Conservation (phyloP, 495 filamentous ascomycete species). For the Neurospora sp. region DNA sequence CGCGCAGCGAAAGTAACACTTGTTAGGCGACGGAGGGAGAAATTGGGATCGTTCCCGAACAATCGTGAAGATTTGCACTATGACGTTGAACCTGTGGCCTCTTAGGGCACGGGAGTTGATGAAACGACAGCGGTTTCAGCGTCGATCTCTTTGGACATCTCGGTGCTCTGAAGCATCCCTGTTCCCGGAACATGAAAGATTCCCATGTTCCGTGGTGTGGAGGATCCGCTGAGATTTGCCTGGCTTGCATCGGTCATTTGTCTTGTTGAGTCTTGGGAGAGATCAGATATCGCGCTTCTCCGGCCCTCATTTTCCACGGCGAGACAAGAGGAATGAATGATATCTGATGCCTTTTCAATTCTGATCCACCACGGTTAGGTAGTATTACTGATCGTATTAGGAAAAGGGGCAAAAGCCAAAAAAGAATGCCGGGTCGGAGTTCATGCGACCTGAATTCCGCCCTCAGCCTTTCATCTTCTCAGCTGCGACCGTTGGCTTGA, state of each 20-base stretch:
- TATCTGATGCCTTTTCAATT: background rate
- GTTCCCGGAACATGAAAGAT: background rate
- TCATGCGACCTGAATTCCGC: background rate
- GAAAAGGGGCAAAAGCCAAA: background rate
- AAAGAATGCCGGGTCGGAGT: background rate
- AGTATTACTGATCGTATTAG: background rate
- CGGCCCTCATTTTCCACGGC: background rate
- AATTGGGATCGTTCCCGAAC: background rate
- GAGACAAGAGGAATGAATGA: background rate
- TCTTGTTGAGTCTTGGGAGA: background rate
- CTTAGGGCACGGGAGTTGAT: conserved; percentile 9
- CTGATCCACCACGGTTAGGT: background rate
- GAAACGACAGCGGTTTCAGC: conserved; percentile 21
- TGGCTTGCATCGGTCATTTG: background rate
- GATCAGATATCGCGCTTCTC: background rate
- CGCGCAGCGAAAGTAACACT: background rate
- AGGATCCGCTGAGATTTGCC: background rate
- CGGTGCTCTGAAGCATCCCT: background rate
- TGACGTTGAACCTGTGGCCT: background rate
- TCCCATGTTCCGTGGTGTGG: background rate
- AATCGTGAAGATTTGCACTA: background rate
- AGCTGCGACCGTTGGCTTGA: background rate
- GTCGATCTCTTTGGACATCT: background rate
- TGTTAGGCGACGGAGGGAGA: background rate
- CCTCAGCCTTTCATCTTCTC: background rate